Base-by-base conservation (phyloP, 192 early-diverging fungal species). In the Haplosporangium gracile region DNA sequence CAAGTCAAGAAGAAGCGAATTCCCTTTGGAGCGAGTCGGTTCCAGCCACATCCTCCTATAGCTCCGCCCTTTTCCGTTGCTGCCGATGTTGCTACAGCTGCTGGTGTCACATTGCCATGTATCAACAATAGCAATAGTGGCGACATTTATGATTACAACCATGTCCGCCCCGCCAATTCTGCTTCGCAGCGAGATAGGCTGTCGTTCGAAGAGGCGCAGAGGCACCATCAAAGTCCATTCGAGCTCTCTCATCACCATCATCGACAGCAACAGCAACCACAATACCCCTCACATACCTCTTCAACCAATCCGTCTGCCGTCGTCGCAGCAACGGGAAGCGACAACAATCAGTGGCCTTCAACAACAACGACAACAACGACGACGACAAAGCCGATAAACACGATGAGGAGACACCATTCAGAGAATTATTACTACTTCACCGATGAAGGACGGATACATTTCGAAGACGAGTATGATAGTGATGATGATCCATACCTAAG, bases 1-100 rank as follows among this genome's bases (percentile, higher is more conserved):
- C 76, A 77, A 29, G 32, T 77, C 6, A 77, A 77, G 42, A 77
- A 77, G 22, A 77, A 77, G 29, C 63, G 60, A 4, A 26, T 71
- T 7, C 77, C 77, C 6, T 78, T 78, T 51, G 32, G 43, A 9
- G 53, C 22, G 18, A 78, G 68, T 34, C 47, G 51, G 2, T 43
- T 71, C n/a, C 77, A 55, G 0, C 24, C 22, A 40, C 76, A 49
- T 38, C 75, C 22, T 68, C 75, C n/a, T 45, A 45, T 11, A 32
- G 15, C 60, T 4, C 26, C 26, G 9, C 29, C 60, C 0, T 65
- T 65, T 29, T 65, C 60, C 13, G 29, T 29, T 65, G 26, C 57
- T 29, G 57, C 26, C 8, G 9, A 1, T 63, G 24, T 63, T 24
- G 24, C 57, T 26, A 29, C 26, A 4, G 60, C 11, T 11, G 60